phyloP scores from a whole-genome alignment of 257 asterid species.

The Lycium barbarum region DNA sequence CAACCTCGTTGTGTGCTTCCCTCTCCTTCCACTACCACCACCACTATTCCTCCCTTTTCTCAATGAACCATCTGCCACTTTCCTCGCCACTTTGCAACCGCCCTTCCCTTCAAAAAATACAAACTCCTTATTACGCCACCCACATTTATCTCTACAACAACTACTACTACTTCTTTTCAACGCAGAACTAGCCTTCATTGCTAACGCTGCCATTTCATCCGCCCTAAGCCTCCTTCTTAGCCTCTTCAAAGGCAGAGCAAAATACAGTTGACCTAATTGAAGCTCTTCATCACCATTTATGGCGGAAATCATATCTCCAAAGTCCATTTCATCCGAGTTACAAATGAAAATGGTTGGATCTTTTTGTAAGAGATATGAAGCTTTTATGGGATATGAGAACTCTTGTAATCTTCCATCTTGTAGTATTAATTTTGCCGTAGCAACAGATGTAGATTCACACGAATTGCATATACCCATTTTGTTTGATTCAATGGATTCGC shows the following conservation, averaged over 20 bases:
- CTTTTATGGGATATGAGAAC: constrained; percentile 76
- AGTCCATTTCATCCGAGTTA: constrained; percentile 92
- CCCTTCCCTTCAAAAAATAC: constrained; percentile 37
- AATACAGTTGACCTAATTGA: constrained; percentile 85
- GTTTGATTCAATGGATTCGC: background rate
- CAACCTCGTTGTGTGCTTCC: constrained; percentile 50
- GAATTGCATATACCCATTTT: constrained; percentile 88
- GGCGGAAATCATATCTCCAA: constrained; percentile 67
- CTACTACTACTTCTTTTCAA: constrained; percentile 43
- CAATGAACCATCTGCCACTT: background rate
- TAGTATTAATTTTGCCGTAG: constrained; percentile 74
- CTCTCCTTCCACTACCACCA: constrained; percentile 44
- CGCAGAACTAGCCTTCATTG: constrained; percentile 90
- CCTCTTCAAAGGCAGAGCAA: constrained; percentile 74
- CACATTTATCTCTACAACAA: constrained; percentile 61
- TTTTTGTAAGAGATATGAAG: constrained; percentile 65
- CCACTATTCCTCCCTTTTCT: constrained; percentile 34
- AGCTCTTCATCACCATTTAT: constrained; percentile 75
- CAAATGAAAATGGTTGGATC: constrained; percentile 73
- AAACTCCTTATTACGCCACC: constrained; percentile 49
- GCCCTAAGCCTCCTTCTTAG: constrained; percentile 65
- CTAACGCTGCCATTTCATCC: constrained; percentile 98
- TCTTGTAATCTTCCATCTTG: constrained; percentile 84
- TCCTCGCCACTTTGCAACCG: background rate
- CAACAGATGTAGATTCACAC: constrained; percentile 69